Base-by-base conservation (phyloP, 2,329 filamentous ascomycete species). In the Coleophoma crateriformis region DNA sequence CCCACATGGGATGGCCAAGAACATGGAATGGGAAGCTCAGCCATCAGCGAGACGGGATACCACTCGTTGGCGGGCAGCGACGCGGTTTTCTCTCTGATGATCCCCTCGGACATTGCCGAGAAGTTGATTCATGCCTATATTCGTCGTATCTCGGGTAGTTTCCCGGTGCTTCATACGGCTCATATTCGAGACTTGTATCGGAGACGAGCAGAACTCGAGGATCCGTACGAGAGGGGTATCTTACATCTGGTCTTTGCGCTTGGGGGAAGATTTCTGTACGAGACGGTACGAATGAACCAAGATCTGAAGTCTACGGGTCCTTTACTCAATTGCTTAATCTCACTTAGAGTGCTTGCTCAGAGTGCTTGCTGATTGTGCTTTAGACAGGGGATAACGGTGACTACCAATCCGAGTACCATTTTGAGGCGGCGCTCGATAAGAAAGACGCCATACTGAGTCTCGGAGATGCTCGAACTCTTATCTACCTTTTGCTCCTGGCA, bases 171-270 rank as follows among this genome's bases (percentile, higher is more conserved):
- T 37, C 39, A 49, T 22, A 49, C 46, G 10, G 45, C 33, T 37
- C 14, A 46, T 8, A 38, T 52, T 8, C 19, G 33, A 33, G 50
- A 52, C 39, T 33, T 52, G 43, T 37, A 52, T 33, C 46, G 43
- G 19, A 35, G 50, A 32, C 46, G 50, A 13, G 11, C 44, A 14
- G 15, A 14, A 7, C 17, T 49, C n/a, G 34, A 14, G 3, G 43
- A 52, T 38, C n/a, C 44, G 27, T 51, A 46, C 37, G 50, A 51
- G 12, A 46, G 48, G 22, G 48, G 50, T 19, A 51, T 51, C 22
- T 33, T 49, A 20, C 34, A 49, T 27, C 15, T 52, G 6, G 45
- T 52, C 8, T 52, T 49, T 46, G 42, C 40, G 17, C 37, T 49
- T 33, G 46, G 50, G 38, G 46, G 41, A 8, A 46, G 46, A 19